phyloP scores from a whole-genome alignment of 2,329 filamentous ascomycete species.

The Cladophialophora bantiana region DNA sequence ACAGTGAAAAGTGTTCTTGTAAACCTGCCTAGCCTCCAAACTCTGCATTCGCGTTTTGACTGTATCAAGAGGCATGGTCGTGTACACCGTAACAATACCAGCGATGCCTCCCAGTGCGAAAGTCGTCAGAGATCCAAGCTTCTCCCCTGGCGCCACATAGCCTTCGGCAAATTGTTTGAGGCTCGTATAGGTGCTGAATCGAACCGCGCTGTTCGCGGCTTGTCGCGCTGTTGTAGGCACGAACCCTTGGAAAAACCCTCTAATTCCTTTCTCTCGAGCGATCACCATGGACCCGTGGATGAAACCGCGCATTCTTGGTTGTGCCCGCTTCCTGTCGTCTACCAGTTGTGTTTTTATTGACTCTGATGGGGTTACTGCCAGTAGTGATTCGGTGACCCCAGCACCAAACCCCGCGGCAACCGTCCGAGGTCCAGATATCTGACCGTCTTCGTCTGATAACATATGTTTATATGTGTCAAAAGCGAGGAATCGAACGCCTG shows the following conservation, averaged over 20 bases:
- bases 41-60: constrained; percentile 99
- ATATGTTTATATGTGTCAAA: constrained; percentile 93
- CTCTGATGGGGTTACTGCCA: constrained; percentile 96
- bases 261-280: constrained; percentile 81
- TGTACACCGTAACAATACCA: constrained; percentile 83
- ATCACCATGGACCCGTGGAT: constrained; percentile 89
- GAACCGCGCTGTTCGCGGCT: constrained; percentile 89
- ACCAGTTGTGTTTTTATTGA: constrained; percentile 99
- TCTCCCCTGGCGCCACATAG: constrained; percentile 93
- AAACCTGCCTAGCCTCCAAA: constrained; percentile 78
- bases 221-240: constrained; percentile 93
- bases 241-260: constrained; percentile 96
- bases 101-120: constrained; percentile 91
- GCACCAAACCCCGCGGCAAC: constrained; percentile 94
- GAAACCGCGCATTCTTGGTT: constrained; percentile 89
- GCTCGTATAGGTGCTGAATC: constrained; percentile 89
- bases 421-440: constrained; percentile 86
- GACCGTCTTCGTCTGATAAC: constrained; percentile 82
- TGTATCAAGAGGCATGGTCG: constrained; percentile 79
- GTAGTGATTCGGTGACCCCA: constrained; percentile 88
- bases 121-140: constrained; percentile 83
- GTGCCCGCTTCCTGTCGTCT: constrained; percentile 86
- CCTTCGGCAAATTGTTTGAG: constrained; percentile 89
- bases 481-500: constrained; percentile 92
- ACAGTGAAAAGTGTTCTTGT: constrained; percentile 88